A percentile compares a stretch with the other conserved stretches of the same genome.
phyloP scores from a whole-genome alignment of 2,329 filamentous ascomycete species.

The Fonsecaea pedrosoi region DNA sequence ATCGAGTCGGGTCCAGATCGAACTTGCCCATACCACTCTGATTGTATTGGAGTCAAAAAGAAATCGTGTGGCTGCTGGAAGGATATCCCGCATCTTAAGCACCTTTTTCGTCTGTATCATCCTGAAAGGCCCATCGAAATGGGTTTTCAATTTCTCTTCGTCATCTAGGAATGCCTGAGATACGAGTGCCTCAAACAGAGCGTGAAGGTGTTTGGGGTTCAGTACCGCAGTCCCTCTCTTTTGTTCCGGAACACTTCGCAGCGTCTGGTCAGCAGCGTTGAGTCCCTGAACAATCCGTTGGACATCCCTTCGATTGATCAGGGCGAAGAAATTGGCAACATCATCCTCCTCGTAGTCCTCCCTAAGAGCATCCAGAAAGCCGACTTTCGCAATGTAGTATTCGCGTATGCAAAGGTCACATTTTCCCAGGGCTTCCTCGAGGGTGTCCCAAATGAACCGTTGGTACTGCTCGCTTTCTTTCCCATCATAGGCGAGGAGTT shows the following conservation, averaged over 20 bases:
- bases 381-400: conserved; percentile 73
- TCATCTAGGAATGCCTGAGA: conserved; percentile 76
- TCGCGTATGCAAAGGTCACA: conserved; percentile 75
- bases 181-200: conserved; percentile 87
- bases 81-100: conserved; percentile 75
- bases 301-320: conserved; percentile 67
- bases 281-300: conserved; percentile 67
- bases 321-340: conserved; percentile 59
- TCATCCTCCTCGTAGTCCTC: conserved; percentile 60
- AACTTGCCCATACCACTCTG: conserved; percentile 71
- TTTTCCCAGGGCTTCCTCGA: conserved; percentile 65
- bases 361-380: conserved; percentile 67
- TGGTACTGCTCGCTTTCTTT: conserved; percentile 67
- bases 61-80: conserved; percentile 84
- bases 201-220: conserved; percentile 70
- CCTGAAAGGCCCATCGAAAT: conserved; percentile 84
- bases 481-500: conserved; percentile 71
- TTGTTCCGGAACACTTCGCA: conserved; percentile 58
- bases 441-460: conserved; percentile 63
- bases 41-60: conserved; percentile 75
- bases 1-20: conserved; percentile 71
- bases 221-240: conserved; percentile 59
- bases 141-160: conserved; percentile 58
- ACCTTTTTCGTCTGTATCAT: conserved; percentile 78
- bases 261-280: conserved; percentile 61